These are phyloP conservation scores for Agapanthus africanus DNA, from an alignment of 106 monocot genomes.

Conservation along the genomic window DNA sequence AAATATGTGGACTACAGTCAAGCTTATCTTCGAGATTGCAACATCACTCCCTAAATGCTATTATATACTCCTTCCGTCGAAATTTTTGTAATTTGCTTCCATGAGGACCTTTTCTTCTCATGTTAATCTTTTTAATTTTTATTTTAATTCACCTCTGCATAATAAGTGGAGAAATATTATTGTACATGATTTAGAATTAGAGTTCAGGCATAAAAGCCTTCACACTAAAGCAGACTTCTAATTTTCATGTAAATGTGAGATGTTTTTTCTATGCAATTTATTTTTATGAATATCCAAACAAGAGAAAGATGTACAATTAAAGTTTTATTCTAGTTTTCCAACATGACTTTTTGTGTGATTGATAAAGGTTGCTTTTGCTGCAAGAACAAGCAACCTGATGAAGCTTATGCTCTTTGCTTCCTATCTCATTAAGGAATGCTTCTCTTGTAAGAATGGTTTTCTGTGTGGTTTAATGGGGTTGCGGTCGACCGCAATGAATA, in stretches of 20 bases:
- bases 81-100: not conserved
- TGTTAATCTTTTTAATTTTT: not conserved
- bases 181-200: slow-evolving; percentile 16
- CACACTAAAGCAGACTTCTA: not conserved
- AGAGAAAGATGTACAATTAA: no score
- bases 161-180: slow-evolving; percentile 1
- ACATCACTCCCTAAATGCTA: slow-evolving; percentile 50
- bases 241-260: not conserved
- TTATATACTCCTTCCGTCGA: not conserved
- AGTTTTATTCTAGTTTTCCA: no score
- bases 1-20: slow-evolving; percentile 57
- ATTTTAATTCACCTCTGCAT: slow-evolving; percentile 4
- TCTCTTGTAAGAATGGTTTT: not conserved
- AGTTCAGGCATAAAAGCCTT: not conserved
- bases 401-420: not conserved
- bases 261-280: not conserved
- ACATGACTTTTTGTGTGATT: not conserved
- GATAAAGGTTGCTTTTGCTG: not conserved
- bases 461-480: no score
- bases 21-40: slow-evolving; percentile 54
- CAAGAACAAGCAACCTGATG: not conserved
- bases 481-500: no score
- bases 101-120: not conserved
- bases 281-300: no score
- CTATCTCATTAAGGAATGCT: not conserved